Evolutionary conservation across 345 rosid genomes (phyloP).

Genomic region (Salix caprea): DNA sequence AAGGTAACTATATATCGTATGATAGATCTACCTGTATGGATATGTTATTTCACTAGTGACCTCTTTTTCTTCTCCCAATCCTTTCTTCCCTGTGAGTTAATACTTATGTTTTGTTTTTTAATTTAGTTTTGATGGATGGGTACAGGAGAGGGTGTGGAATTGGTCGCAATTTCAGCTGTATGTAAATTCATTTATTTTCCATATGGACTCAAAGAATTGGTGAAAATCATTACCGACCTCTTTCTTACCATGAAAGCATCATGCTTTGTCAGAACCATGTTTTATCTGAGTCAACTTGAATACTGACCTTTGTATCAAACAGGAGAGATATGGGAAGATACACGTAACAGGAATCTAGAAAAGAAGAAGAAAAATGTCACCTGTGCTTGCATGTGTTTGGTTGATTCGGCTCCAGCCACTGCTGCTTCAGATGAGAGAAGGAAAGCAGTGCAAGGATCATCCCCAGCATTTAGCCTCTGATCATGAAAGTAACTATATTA

Average conservation of each 20-base stretch:
- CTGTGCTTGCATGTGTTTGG: conserved; percentile 88
- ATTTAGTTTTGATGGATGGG: neutral
- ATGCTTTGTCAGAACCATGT: neutral
- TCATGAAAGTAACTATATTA: conserved; percentile 12
- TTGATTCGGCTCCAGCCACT: conserved; percentile 79
- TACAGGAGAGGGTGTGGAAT: neutral
- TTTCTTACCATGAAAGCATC: neutral
- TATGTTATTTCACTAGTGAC: no score
- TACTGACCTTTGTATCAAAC: neutral
- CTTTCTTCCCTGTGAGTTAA: neutral
- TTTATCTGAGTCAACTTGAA: neutral
- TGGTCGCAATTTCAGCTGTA: neutral
- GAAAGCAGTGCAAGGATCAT: conserved; percentile 64
- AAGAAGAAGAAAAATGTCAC: conserved; percentile 28
- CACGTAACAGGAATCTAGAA: neutral
- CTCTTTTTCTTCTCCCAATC: neutral
- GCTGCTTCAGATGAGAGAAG: conserved; percentile 78
- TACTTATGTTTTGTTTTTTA: neutral
- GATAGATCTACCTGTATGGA: neutral
- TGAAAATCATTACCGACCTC: neutral
- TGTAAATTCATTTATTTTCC: neutral
- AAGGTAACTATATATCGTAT: neutral
- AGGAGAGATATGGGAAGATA: neutral
- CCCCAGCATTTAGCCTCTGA: conserved; percentile 77
- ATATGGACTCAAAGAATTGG: neutral